Percentiles rank a stretch among this genome's conserved stretches.
These are phyloP conservation scores for Xerocomellus chrysenteron DNA, from an alignment of 768 basidiomycete genomes.

Conservation along the genomic window DNA sequence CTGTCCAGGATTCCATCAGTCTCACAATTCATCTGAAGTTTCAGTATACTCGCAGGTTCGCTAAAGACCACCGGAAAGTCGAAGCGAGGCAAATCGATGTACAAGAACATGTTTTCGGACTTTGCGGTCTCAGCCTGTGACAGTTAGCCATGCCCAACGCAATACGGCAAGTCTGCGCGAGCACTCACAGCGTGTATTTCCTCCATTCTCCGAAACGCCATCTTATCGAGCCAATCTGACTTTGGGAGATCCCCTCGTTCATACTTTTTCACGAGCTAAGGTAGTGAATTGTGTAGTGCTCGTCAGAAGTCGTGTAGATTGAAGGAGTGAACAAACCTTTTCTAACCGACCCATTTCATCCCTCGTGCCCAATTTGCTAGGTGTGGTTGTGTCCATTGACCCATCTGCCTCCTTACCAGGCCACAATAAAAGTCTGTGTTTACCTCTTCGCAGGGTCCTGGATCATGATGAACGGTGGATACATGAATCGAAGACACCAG, in stretches of 20 bases:
- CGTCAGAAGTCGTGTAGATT: not conserved
- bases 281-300: not conserved
- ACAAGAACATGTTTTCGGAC: constrained; percentile 92
- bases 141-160: not conserved
- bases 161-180: not conserved
- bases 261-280: constrained; percentile 88
- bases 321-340: constrained; percentile 51
- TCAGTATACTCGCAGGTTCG: constrained; percentile 62
- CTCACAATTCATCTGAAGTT: not conserved
- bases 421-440: constrained; percentile 87
- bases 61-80: constrained; percentile 97
- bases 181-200: constrained; percentile 82
- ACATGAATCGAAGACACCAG: not conserved
- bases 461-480: not conserved
- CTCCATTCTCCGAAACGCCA: constrained; percentile 93
- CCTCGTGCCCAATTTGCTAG: constrained; percentile 74
- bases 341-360: constrained; percentile 97
- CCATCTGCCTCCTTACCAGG: constrained; percentile 84
- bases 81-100: constrained; percentile 93
- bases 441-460: constrained; percentile 88
- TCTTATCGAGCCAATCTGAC: constrained; percentile 93
- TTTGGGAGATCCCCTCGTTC: constrained; percentile 91
- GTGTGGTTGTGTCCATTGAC: constrained; percentile 75
- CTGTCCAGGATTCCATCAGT: constrained; percentile 24
- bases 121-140: constrained; percentile 85